Percentiles rank a stretch among this genome's conserved stretches.
phyloP scores from a whole-genome alignment of 768 basidiomycete species.

The Podaxis sp. region DNA sequence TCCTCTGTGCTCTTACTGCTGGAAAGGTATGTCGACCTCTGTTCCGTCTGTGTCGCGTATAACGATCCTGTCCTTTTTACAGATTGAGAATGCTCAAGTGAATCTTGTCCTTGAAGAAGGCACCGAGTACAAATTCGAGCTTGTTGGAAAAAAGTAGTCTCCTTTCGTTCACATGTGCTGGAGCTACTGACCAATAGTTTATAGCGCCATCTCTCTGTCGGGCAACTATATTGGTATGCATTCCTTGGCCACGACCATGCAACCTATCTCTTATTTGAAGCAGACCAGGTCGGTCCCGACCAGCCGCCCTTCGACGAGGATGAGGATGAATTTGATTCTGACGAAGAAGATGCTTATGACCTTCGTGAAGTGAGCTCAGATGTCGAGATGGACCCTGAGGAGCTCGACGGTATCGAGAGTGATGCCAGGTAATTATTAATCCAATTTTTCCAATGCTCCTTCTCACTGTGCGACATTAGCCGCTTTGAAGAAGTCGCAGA shows the following conservation, averaged over 20 bases:
- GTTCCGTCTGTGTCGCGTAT: neutral
- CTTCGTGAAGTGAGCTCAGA: constrained; percentile 80
- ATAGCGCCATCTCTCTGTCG: constrained; percentile 68
- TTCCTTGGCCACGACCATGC: neutral
- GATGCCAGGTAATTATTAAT: constrained; percentile 43
- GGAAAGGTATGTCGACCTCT: constrained; percentile 54
- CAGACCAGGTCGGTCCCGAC: constrained; percentile 52
- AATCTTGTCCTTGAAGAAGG: constrained; percentile 69
- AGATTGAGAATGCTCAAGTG: constrained; percentile 76
- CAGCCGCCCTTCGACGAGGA: constrained; percentile 40
- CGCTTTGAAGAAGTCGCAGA: constrained; percentile 72
- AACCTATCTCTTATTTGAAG: constrained; percentile 2
- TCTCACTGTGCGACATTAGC: constrained; percentile 25
- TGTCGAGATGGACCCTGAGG: constrained; percentile 68
- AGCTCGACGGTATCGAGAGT: constrained; percentile 52
- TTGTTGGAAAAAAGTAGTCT: constrained; percentile 75
- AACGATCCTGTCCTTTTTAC: constrained; percentile 8
- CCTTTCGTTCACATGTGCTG: neutral
- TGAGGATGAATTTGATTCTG: constrained; percentile 42
- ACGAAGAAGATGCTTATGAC: constrained; percentile 56
- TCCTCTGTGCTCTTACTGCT: constrained; percentile 77
- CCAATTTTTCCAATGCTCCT: neutral
- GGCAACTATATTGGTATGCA: constrained; percentile 80
- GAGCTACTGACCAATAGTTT: constrained; percentile 10
- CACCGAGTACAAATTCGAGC: constrained; percentile 61